Evolutionary conservation across 352 stramenopile genomes (phyloP), one percentile per base, ranked within the genome.

Genomic region (Achlya hypogyna): DNA sequence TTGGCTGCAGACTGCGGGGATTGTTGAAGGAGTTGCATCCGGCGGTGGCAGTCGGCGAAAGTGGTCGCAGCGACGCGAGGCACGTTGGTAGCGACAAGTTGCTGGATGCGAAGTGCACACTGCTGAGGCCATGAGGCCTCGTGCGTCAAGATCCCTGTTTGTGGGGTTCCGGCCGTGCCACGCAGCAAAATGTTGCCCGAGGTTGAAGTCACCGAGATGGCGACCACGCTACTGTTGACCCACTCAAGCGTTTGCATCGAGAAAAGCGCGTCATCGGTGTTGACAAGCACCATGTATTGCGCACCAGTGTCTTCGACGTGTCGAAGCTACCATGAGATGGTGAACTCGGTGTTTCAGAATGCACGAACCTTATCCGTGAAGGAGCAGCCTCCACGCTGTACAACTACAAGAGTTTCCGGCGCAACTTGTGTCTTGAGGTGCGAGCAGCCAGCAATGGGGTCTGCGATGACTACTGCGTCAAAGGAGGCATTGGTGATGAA

Each of bases 361-460:
- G n/a, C n/a, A n/a, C n/a, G 2, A 31, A 74, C 58, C 58, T 84
- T 84, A 4, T 75, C 43, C 25, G 75, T 68, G 27, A 84, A 84
- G 1, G 75, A 72, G 28, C 77, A 84, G 0, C 63, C 49, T 5
- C 77, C 77, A 23, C 77, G 77, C 22, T 58, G 65, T 31, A 79
- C 72, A 25, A 82, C 25, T 5, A 82, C 69, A 18, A 65, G 52
- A 18, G 10, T 58, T 23, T 40, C 5, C 47, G 12, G 31, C 29
- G 31, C 29, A 6, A 35, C 51, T 10, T 25, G 2, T 12, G n/a
- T 35, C 10, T 3, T 35, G 10, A 35, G 29, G 23, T 3, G 12
- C 20, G 54, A 10, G 54, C 54, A 64, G 9, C 35, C 54, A 20
- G 51, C 14, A 28, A 51, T 32, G 23, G 54, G 54, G 14, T 51